phyloP scores from a whole-genome alignment of 208 protist genomes.

The Crithidia fasciculata region DNA sequence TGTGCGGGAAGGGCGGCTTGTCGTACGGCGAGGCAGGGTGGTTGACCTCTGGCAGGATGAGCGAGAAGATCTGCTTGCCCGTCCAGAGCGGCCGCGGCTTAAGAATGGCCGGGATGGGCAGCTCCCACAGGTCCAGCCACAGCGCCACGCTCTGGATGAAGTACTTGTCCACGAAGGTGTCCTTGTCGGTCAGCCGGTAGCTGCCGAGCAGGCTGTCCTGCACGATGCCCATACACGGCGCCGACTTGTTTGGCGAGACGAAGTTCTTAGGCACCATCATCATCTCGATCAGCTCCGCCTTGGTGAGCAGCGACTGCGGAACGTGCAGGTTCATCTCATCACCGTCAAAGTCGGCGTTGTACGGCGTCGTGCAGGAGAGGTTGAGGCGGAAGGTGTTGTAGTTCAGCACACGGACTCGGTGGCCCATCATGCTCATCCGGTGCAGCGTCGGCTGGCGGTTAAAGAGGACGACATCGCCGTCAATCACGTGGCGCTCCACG shows the following conservation, averaged over 20 bases:
- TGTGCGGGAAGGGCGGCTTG: conserved; percentile 77
- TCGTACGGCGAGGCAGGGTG: conserved; percentile 63
- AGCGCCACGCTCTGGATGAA: conserved; percentile 98
- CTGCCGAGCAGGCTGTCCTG: conserved; percentile 98
- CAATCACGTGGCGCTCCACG: conserved; percentile 98
- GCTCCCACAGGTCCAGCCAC: conserved; percentile 95
- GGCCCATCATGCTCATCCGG: conserved; percentile 99
- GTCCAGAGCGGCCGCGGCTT: conserved; percentile 98
- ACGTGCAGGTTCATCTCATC: conserved; percentile 99
- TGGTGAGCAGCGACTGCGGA: conserved; percentile 97
- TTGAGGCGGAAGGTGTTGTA: conserved; percentile 99
- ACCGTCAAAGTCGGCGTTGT: conserved; percentile 99
- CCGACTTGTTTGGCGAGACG: conserved; percentile 98
- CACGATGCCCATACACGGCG: conserved; percentile 99
- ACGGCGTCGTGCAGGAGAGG: conserved; percentile 98
- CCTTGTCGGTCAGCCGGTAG: conserved; percentile 94
- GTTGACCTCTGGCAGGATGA: conserved; percentile 97
- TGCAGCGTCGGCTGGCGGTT: conserved; percentile 99
- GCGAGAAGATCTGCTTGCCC: conserved; percentile 99
- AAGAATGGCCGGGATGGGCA: conserved; percentile 98
- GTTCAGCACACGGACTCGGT: conserved; percentile 96
- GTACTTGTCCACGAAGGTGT: conserved; percentile 97
- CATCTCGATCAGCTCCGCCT: conserved; percentile 97
- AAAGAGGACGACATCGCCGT: conserved; percentile 99
- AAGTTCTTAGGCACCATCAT: conserved; percentile 99